phyloP scores from a whole-genome alignment of 208 protist genomes.

The Wallacemonas sp. region DNA sequence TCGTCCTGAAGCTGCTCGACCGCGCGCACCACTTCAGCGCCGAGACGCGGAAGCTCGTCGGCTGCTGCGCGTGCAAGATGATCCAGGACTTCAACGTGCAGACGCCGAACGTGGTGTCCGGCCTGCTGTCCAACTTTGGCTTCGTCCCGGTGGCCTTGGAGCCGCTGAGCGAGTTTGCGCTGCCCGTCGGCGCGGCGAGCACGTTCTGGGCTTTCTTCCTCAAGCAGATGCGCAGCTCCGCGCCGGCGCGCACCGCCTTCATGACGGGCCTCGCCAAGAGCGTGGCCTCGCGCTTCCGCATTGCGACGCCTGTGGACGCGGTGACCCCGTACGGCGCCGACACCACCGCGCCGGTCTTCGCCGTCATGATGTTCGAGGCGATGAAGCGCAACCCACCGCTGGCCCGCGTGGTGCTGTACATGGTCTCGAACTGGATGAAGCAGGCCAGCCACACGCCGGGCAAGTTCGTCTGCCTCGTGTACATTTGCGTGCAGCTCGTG shows the following conservation, averaged over 20 bases:
- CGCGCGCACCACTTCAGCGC: slow-evolving; percentile 81
- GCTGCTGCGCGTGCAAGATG: slow-evolving; percentile 87
- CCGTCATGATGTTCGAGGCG: slow-evolving; percentile 87
- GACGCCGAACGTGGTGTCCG: slow-evolving; percentile 77
- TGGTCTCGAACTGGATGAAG: slow-evolving; percentile 85
- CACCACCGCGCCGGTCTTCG: slow-evolving; percentile 75
- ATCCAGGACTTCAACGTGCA: slow-evolving; percentile 93
- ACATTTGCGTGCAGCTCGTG: slow-evolving; percentile 84
- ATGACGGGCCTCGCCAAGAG: slow-evolving; percentile 83
- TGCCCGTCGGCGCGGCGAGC: slow-evolving; percentile 81
- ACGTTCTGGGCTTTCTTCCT: slow-evolving; percentile 90
- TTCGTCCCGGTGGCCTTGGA: slow-evolving; percentile 72
- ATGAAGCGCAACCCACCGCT: slow-evolving; percentile 88
- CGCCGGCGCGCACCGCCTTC: slow-evolving; percentile 82
- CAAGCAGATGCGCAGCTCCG: slow-evolving; percentile 83
- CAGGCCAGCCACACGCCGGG: slow-evolving; percentile 70
- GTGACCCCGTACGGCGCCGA: slow-evolving; percentile 52
- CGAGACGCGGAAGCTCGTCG: slow-evolving; percentile 85
- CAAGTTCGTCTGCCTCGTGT: slow-evolving; percentile 82
- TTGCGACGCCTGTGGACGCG: slow-evolving; percentile 71
- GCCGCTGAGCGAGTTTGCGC: slow-evolving; percentile 68
- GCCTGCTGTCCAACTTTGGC: slow-evolving; percentile 75
- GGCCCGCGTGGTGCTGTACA: slow-evolving; percentile 80
- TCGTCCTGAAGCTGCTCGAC: slow-evolving; percentile 84
- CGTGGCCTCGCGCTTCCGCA: slow-evolving; percentile 80